Conservation (phyloP, 176 grass and related monocot genomes). For the Coix lacrymajobi region DNA sequence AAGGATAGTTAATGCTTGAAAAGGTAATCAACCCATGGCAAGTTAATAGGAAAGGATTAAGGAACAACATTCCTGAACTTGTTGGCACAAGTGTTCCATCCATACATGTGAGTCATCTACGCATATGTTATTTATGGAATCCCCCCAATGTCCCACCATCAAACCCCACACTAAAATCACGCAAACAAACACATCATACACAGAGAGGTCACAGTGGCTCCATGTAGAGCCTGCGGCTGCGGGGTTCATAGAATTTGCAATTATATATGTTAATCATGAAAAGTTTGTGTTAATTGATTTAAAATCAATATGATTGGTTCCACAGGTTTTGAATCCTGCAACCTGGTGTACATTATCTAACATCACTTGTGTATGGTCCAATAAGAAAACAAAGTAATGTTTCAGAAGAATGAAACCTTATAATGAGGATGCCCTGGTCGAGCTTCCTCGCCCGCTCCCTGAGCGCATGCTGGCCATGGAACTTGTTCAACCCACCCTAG, state of each 20-base stretch:
- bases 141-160: not conserved
- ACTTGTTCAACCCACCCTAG: slow-evolving; percentile 95
- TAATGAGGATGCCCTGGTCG: slow-evolving; percentile 93
- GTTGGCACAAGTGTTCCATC: not conserved
- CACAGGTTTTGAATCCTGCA: not conserved
- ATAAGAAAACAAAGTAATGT: not conserved
- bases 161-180: not conserved
- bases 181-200: not conserved
- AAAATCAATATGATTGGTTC: not conserved
- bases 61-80: not conserved
- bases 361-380: not conserved
- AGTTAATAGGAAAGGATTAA: not conserved
- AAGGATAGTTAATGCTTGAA: not conserved
- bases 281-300: too few species aligned
- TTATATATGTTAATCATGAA: not conserved
- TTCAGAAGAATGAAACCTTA: slow-evolving; percentile 52
- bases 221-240: not conserved
- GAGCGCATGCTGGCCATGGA: slow-evolving; percentile 89
- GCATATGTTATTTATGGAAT: not conserved
- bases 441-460: slow-evolving; percentile 86
- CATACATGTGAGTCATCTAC: not conserved
- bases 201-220: not conserved
- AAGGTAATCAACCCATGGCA: not conserved
- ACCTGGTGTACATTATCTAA: not conserved
- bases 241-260: not conserved